Conservation (phyloP, 2,329 filamentous ascomycete species). For the Alternaria solani region DNA sequence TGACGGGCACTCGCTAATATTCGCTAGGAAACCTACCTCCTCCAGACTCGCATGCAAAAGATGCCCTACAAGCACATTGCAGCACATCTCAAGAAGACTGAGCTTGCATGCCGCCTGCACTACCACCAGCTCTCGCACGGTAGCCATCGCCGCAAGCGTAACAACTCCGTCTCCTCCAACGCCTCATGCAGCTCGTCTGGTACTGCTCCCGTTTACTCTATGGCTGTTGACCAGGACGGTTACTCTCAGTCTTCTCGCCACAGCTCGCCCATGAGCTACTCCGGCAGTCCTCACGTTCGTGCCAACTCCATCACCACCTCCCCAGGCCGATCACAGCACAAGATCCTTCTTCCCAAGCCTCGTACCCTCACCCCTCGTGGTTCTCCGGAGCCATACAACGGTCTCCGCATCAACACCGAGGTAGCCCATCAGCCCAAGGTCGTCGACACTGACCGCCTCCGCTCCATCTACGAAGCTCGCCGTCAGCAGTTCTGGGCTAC, state of each 20-base stretch:
- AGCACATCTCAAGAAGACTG: constrained; percentile 84
- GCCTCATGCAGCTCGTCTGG: constrained; percentile 52
- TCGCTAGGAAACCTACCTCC: constrained; percentile 79
- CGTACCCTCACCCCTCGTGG: constrained; percentile 52
- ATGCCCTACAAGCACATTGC: constrained; percentile 94
- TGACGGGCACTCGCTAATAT: constrained; percentile 25
- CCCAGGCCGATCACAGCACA: constrained; percentile 62
- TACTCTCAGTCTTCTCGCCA: constrained; percentile 50
- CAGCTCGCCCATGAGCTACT: constrained; percentile 55
- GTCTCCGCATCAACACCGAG: constrained; percentile 58
- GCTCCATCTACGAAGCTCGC: constrained; percentile 74
- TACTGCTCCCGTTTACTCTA: constrained; percentile 50
- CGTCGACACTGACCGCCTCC: constrained; percentile 73
- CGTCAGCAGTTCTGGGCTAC: constrained; percentile 76
- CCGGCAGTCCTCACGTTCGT: constrained; percentile 50
- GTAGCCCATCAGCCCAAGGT: constrained; percentile 54
- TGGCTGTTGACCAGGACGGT: constrained; percentile 47
- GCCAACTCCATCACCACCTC: constrained; percentile 54
- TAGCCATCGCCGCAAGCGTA: constrained; percentile 80
- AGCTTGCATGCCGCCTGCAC: constrained; percentile 85
- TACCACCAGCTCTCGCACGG: constrained; percentile 87
- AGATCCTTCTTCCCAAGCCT: constrained; percentile 70
- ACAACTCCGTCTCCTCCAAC: constrained; percentile 71
- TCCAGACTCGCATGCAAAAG: constrained; percentile 84
- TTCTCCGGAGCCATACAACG: constrained; percentile 49